Evolutionary conservation across 179 eudicot species (phyloP).

Genomic region (Spergularia azorica): DNA sequence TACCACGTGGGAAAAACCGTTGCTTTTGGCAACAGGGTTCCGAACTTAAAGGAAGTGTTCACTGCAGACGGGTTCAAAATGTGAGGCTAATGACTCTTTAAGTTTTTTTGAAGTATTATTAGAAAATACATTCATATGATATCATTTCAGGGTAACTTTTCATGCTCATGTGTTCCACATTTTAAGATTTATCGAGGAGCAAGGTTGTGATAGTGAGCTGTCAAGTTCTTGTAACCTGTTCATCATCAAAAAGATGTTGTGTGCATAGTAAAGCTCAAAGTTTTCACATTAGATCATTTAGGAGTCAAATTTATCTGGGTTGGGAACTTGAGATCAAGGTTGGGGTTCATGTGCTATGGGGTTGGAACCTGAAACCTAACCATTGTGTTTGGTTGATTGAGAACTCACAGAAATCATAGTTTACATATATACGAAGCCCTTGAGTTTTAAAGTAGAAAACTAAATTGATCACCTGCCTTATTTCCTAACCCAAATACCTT

Average conservation of each 20-base stretch:
- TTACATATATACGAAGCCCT: too few relatives aligned
- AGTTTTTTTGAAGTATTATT: neutral
- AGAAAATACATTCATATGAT: slow-evolving; percentile 1
- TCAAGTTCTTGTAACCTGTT: neutral
- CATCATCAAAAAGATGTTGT: neutral
- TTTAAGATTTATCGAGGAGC: neutral
- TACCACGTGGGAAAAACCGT: slow-evolving; percentile 79
- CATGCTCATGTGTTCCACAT: neutral
- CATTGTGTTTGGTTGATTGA: neutral
- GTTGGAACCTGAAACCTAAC: neutral
- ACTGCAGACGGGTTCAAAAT: slow-evolving; percentile 80
- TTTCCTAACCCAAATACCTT: too few relatives aligned
- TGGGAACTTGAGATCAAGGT: neutral
- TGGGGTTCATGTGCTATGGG: neutral
- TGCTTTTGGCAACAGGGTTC: slow-evolving; percentile 66
- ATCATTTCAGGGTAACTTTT: neutral
- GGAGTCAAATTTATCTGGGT: neutral
- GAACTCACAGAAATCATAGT: too few relatives aligned
- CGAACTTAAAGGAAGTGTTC: slow-evolving; percentile 88
- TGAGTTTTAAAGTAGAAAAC: too few relatives aligned
- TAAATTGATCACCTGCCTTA: too few relatives aligned
- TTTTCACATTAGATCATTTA: neutral
- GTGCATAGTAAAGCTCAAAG: neutral
- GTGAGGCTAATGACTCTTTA: slow-evolving; percentile 44
- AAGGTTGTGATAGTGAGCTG: neutral